Evolutionary conservation across 2,329 filamentous ascomycete genomes (phyloP).

Genomic region (Didymella keratinophila): DNA sequence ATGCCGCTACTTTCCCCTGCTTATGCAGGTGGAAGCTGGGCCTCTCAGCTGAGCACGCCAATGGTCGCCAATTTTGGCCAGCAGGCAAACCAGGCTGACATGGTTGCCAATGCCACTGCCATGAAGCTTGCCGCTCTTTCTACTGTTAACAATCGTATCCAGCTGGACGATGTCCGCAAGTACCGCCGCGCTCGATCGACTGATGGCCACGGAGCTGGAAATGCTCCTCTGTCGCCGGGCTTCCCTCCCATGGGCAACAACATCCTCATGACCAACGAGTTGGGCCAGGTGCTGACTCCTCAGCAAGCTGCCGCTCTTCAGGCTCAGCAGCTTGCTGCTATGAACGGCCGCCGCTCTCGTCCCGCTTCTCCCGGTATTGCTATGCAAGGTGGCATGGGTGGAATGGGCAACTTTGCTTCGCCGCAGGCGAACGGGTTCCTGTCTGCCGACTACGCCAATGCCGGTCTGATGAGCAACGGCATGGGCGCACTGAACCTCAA

Average conservation of each 20-base stretch:
- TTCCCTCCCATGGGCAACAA: constrained; percentile 71
- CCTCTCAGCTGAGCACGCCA: constrained; percentile 97
- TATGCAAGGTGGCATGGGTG: constrained; percentile 71
- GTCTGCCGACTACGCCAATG: constrained; percentile 80
- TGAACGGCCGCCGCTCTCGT: constrained; percentile 83
- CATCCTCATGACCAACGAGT: constrained; percentile 93
- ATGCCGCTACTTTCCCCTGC: constrained; percentile 83
- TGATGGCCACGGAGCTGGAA: constrained; percentile 71
- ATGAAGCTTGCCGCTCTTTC: constrained; percentile 98
- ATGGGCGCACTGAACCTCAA: constrained; percentile 75
- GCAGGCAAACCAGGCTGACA: constrained; percentile 80
- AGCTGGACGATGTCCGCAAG: constrained; percentile 94
- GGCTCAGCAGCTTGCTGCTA: constrained; percentile 80
- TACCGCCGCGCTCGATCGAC: constrained; percentile 91
- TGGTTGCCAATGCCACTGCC: constrained; percentile 97
- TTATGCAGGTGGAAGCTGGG: constrained; percentile 91
- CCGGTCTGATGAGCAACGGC: constrained; percentile 74
- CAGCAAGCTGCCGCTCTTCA: constrained; percentile 62
- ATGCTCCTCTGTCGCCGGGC: constrained; percentile 71
- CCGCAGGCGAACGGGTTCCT: constrained; percentile 96
- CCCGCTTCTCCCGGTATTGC: constrained; percentile 89
- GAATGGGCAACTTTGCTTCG: constrained; percentile 75
- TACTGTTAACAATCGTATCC: constrained; percentile 97
- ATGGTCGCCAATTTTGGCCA: constrained; percentile 85
- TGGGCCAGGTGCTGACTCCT: constrained; percentile 81